Base-by-base conservation (phyloP, 2,329 filamentous ascomycete species). In the Emmonsia crescens region DNA sequence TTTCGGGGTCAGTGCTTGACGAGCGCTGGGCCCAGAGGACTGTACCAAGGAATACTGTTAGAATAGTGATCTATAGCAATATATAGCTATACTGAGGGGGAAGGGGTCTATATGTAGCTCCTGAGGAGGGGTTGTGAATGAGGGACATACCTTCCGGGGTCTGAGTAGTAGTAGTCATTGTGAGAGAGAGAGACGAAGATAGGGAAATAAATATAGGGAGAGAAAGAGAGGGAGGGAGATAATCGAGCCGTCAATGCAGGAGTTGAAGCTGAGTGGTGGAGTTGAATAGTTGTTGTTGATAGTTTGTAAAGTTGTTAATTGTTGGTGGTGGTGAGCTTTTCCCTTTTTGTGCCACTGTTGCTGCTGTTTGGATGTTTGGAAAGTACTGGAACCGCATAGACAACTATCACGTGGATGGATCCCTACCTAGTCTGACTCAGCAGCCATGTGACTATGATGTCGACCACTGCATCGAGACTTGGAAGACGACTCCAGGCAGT, bases 21-120 rank as follows among this genome's bases (percentile, higher is more conserved):
- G 93, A 97, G 82, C 94, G 92, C 82, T 99, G 94, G 68, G 94
- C 93, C 94, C 94, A 99, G 78, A 91, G 89, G 70, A 99, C 94
- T 97, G 44, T 19, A 57, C 16, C 21, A 38, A 44, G 27, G 46
- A 27, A 27, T 29, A 29, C 21, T 49, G 46, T 49, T 49, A 49
- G 46, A 4, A 49, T 49, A 27, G 21, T 27, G 12, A 27, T 49
- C 4, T 27, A 27, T 29, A 10, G 12, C 21, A 27, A 49, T 49
- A 8, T 14, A 52, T 33, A 33, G 27, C 14, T 33, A 21, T 31
- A 2, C 3, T 54, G 44, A 42, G 33, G n/a, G n/a, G n/a, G n/a
- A n/a, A n/a, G n/a, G n/a, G n/a, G n/a, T n/a, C n/a, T n/a, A n/a
- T n/a, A n/a, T n/a, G n/a, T n/a, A n/a, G 21, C 16, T 31, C 10